These are phyloP conservation scores for Ceratobasidium sp. DNA, from an alignment of 1,284 basidiomycete genomes.

Conservation along the genomic window DNA sequence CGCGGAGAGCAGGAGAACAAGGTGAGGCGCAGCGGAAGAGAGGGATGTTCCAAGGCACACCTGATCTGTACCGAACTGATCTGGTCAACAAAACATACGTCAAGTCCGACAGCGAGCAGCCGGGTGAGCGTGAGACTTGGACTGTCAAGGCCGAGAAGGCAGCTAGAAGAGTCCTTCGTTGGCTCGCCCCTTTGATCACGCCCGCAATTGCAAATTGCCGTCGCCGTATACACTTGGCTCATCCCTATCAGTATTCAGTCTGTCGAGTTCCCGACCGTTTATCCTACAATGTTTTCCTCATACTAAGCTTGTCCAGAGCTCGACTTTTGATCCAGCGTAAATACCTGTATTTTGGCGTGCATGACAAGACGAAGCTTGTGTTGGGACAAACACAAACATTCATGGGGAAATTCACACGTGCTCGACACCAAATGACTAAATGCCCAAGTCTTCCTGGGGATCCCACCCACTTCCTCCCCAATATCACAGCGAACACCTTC, in stretches of 20 bases:
- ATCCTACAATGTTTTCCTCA: neutral
- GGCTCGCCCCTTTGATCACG: slow-evolving; percentile 4
- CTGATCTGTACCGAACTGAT: neutral
- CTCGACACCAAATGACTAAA: too few relatives aligned
- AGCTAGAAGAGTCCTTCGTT: neutral
- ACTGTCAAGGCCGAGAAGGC: neutral
- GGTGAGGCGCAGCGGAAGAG: neutral
- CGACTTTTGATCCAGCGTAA: too few relatives aligned
- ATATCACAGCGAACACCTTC: too few relatives aligned
- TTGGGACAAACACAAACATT: too few relatives aligned
- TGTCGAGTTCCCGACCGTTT: too few relatives aligned
- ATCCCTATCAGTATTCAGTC: slow-evolving; percentile 14
- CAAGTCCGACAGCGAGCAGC: neutral
- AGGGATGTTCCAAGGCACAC: slow-evolving; percentile 12
- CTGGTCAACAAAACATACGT: slow-evolving; percentile 9
- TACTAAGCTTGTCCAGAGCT: too few relatives aligned
- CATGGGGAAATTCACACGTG: too few relatives aligned
- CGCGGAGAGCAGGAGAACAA: neutral
- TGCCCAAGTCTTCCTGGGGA: too few relatives aligned
- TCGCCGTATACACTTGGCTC: slow-evolving; percentile 9
- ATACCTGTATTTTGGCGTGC: too few relatives aligned
- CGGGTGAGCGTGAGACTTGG: neutral
- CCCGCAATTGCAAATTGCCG: neutral
- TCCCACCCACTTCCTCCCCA: too few relatives aligned
- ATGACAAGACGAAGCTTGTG: too few relatives aligned